Conservation (phyloP, 768 basidiomycete species). For the Psilocybe cyanescens region DNA sequence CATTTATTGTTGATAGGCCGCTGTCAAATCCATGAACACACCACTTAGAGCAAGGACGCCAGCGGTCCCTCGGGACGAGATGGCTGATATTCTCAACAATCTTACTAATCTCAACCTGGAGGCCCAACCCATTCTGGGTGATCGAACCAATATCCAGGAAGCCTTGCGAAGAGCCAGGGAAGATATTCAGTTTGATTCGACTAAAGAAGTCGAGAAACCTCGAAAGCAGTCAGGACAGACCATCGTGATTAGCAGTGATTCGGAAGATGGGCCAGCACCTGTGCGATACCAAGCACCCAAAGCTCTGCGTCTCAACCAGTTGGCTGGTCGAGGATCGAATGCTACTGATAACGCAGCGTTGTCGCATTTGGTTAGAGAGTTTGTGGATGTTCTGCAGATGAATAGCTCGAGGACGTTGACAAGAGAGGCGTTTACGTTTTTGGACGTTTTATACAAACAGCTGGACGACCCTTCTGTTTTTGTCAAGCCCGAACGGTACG, state of each 20-base stretch:
- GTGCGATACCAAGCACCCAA: constrained; percentile 41
- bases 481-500: constrained; percentile 55
- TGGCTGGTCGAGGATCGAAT: constrained; percentile 44
- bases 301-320: constrained; percentile 52
- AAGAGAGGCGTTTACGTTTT: constrained; percentile 70
- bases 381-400: constrained; percentile 62
- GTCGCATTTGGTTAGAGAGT: constrained; percentile 58
- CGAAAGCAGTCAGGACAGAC: constrained; percentile 27
- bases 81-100: constrained; percentile 61
- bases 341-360: constrained; percentile 62
- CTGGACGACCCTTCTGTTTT: constrained; percentile 70
- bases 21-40: constrained; percentile 37
- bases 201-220: constrained; percentile 5
- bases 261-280: constrained; percentile 31
- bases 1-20: not conserved
- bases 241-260: constrained; percentile 53
- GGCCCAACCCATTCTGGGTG: constrained; percentile 52
- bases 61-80: constrained; percentile 40
- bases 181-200: constrained; percentile 30
- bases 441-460: constrained; percentile 73
- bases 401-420: constrained; percentile 70
- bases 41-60: constrained; percentile 40
- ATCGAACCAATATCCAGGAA: constrained; percentile 51
- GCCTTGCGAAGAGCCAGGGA: constrained; percentile 38
- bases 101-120: constrained; percentile 63